Percentiles rank a stretch among this genome's conserved stretches.
Evolutionary conservation across 2,329 filamentous ascomycete species (phyloP).

Genomic region (Chaetothyriales sp.): DNA sequence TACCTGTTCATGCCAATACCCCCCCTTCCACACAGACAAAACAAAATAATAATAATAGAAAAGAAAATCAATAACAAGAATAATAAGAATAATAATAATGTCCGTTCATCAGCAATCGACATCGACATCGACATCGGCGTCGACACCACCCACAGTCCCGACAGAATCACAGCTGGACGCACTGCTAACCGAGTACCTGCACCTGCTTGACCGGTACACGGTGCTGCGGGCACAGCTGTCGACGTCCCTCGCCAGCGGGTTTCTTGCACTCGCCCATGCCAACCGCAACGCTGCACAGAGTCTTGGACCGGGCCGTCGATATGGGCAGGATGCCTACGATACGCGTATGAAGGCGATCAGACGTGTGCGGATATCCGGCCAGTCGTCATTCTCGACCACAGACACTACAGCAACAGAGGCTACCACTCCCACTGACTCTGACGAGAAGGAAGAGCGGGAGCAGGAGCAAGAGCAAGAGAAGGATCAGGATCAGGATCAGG

Average conservation of each 20-base stretch:
- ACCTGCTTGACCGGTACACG: slow-evolving; percentile 17
- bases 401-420: slow-evolving; percentile 1
- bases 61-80: too few relatives aligned
- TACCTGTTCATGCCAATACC: too few relatives aligned
- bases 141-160: too few relatives aligned
- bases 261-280: slow-evolving; percentile 33
- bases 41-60: too few relatives aligned
- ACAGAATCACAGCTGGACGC: slow-evolving; percentile 6
- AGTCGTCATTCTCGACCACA: background rate
- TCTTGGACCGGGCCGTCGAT: slow-evolving; percentile 25
- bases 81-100: background rate
- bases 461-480: background rate
- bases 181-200: slow-evolving; percentile 16
- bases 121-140: background rate
- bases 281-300: slow-evolving; percentile 31
- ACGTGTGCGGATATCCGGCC: slow-evolving; percentile 13
- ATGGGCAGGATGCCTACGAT: slow-evolving; percentile 36
- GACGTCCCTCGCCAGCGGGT: slow-evolving; percentile 22
- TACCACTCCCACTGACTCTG: slow-evolving; percentile 1
- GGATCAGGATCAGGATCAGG: background rate
- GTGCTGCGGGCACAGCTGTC: slow-evolving; percentile 14
- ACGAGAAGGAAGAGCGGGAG: background rate
- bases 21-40: too few relatives aligned
- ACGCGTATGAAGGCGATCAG: slow-evolving; percentile 34
- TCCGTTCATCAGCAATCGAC: background rate